Evolutionary conservation across 805 yeast species (phyloP), one percentile per base, ranked within the genome.

Genomic region (Kodamaea nitidulidarum): DNA sequence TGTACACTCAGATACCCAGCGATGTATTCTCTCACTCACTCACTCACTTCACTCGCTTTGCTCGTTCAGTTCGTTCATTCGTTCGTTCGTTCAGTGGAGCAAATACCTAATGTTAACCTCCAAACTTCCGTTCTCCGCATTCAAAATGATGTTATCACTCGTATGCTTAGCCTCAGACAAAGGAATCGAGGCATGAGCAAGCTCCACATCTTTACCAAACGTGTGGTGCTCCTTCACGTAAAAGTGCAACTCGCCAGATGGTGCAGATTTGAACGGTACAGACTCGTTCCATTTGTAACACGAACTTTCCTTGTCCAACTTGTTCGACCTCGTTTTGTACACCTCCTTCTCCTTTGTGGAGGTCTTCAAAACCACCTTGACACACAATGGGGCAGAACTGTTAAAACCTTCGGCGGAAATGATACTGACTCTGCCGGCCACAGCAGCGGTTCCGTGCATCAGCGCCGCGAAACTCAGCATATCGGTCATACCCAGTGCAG

Each of bases 221-320:
- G 78, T 73, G 56, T 85, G 93, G 52, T 77, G 84, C 24, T 80
- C 78, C 30, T 77, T 68, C 18, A 86, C 76, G 29, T 71, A 69
- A 52, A 91, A 76, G 2, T 76, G 64, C 30, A 90, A 52, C 39
- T 67, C 71, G 3, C 81, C 80, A 8, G 75, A 81, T 4, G 80
- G 61, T 4, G 81, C 68, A 4, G 91, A 81, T 52, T 75, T 79
- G 66, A 90, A 84, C 4, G 80, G 70, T 43, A 74, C 67, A 15
- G 79, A 67, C 54, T 87, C 96, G 43, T 78, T 71, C 78, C 83
- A 81, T 40, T 58, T 64, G 35, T 68, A 65, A 1, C 52, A 6
- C 1, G 80, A 81, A 6, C 65, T 63, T 7, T 63, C 61, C 32
- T 60, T 56, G 10, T 74, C 61, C 50, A 42, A 25, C 49, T 84